These are phyloP conservation scores for Fonsecaea pedrosoi DNA, from an alignment of 2,329 filamentous ascomycete species.

Conservation along the genomic window DNA sequence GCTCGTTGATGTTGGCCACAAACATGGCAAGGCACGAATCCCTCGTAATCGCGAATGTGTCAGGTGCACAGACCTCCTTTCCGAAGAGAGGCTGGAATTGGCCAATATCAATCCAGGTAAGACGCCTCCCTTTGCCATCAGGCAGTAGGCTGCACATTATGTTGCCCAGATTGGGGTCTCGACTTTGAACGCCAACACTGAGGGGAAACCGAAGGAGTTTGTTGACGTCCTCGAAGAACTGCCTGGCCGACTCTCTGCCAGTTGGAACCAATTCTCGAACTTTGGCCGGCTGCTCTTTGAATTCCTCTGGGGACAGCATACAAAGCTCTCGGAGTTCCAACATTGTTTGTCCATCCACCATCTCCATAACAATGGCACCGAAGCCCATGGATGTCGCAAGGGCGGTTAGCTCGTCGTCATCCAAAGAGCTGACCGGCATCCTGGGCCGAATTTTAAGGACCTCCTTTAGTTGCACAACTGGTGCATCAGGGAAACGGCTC, in stretches of 20 bases:
- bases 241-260: neutral
- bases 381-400: neutral
- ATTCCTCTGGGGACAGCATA: neutral
- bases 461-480: neutral
- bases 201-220: neutral
- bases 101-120: neutral
- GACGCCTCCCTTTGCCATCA: neutral
- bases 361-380: constrained; percentile 5
- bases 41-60: neutral
- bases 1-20: neutral
- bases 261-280: neutral
- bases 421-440: neutral
- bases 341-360: neutral
- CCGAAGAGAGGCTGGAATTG: neutral
- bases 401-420: neutral
- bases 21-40: neutral
- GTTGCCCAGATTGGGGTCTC: neutral
- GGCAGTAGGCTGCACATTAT: neutral
- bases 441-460: neutral
- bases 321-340: neutral
- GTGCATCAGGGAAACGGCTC: neutral
- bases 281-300: neutral
- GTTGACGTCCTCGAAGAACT: constrained; percentile 2
- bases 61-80: neutral
- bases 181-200: neutral